Evolutionary conservation across 495 filamentous ascomycete species (phyloP), one percentile per base, ranked within the genome.

Genomic region (Corynascus novoguineensis): DNA sequence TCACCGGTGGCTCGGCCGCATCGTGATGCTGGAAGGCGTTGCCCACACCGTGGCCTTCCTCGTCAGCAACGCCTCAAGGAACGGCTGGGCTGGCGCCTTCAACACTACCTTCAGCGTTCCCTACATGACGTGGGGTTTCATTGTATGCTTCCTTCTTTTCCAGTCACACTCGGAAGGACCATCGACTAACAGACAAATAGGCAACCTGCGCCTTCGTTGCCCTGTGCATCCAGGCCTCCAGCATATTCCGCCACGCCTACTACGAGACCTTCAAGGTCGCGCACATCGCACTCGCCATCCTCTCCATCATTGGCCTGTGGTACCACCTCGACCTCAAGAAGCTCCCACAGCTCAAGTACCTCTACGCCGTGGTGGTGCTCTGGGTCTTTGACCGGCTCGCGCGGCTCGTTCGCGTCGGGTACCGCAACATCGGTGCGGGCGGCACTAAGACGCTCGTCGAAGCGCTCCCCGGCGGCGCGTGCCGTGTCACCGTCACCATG

Each of bases 201-300:
- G 72, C 71, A 27, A 83, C 82, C 0, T 68, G 76, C 42, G 76
- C 84, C 0, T 82, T 92, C 68, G 65, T 84, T 29, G 75, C 78
- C 44, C 83, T 96, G 31, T 57, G 74, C 15, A 68, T 89, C 37
- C 89, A 93, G 65, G 86, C 90, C 3, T 78, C 81, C 11, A 92
- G 89, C 12, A 79, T 84, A 19, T 74, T 95, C 50, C 81, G 90
- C 34, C 90, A 95, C 70, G 88, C 89, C n/a, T 92, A 87, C 66
- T 96, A 95, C 68, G 90, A 95, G 69, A 85, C 79, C 0, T 96
- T 96, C 75, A 81, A 95, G 57, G 71, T 88, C 53, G 61, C 90
- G 21, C 90, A 96, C 67, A 90, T 93, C 54, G 65, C 82, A 7
- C 79, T 83, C 24, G 87, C 84, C 29, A 69, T 84, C 38, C 51